Base-by-base conservation (phyloP, 2,329 filamentous ascomycete species). In the Neofusicoccum laricinum region DNA sequence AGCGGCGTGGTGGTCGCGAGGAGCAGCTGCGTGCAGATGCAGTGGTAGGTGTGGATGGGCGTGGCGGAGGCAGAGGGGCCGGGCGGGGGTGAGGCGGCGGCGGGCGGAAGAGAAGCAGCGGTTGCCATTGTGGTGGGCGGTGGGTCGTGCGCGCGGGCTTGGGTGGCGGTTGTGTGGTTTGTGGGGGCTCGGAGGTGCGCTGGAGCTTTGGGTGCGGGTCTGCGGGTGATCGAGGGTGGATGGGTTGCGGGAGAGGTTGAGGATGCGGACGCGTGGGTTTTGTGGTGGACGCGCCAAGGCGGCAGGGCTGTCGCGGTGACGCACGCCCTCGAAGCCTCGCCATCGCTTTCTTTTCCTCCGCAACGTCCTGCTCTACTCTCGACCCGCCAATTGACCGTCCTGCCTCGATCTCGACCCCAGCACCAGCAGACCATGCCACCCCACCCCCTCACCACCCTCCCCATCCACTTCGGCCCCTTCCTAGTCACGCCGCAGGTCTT, bases 401-500 rank as follows among this genome's bases (percentile, higher is more conserved):
- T 0, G 4, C 46, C 51, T 66, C 57, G 55, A 72, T 70, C 68
- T 65, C 70, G n/a, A 62, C 67, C 7, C 21, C 68, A 7, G 63
- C 68, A 46, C 71, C 71, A 30, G 67, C 55, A 15, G 7, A 76
- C 71, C 43, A 64, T 64, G 63, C 63, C 62, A 30, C 61, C 61
- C 12, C 38, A 53, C 14, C 61, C 63, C 10, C 53, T 64, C 21
- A 59, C 63, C 10, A 32, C 45, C 45, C 45, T 49, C n/a, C 74
- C 75, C 15, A 80, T 94, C 69, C 82, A 87, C 72, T 95, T 96
- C 72, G 91, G 92, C 14, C 85, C 88, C 8, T 93, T 90, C 73
- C 82, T 90, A 65, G 90, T 96, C 63, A 91, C 90, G 12, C 82
- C 86, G 17, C 91, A 93, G 90, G 92, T 97, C 80, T 98, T 98